Evolutionary conservation across 202 grass and related monocot species (phyloP), one percentile per base, ranked within the genome.

Genomic region (Brachypodium distachyon): DNA sequence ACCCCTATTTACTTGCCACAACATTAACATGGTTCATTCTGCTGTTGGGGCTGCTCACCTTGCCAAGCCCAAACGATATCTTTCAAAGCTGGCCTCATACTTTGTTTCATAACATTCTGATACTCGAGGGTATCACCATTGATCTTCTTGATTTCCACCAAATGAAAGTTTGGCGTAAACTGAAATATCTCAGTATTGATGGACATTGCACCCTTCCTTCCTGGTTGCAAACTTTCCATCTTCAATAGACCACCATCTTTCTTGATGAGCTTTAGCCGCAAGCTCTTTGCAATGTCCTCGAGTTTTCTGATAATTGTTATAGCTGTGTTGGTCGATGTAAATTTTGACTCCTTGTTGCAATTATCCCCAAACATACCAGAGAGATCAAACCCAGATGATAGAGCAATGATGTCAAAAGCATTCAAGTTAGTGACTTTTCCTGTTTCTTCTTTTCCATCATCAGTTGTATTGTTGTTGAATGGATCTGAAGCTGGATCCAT

Each of bases 21-120:
- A 50, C 12, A 62, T 16, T 72, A 63, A 14, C 0, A 47, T 46
- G 44, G 4, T 53, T 61, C 39, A 1, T 38, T 70, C 18, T 71
- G 61, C 3, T 66, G 58, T 19, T 77, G 75, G 16, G 66, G 52
- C 17, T 88, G 73, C 43, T 92, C 91, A 54, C 91, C 91, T 74
- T 88, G 89, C 95, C 95, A 98, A 40, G 85, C 87, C 91, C 95
- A 98, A 8, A 95, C 89, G 50, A 98, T 98, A 53, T 95, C 91
- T 55, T 94, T 92, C 19, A 98, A 37, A 50, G 87, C 82, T 9
- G 89, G 95, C 32, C 82, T 82, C 26, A 98, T 85, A 36, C 82
- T 74, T 84, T 94, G 82, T 31, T 83, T 83, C 80, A 74, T 84
- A 59, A 94, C 28, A 33, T 88, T 87, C 26, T 77, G 80, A 73